Conservation (phyloP, 495 filamentous ascomycete genomes). For the Annulohypoxylon bovei region DNA sequence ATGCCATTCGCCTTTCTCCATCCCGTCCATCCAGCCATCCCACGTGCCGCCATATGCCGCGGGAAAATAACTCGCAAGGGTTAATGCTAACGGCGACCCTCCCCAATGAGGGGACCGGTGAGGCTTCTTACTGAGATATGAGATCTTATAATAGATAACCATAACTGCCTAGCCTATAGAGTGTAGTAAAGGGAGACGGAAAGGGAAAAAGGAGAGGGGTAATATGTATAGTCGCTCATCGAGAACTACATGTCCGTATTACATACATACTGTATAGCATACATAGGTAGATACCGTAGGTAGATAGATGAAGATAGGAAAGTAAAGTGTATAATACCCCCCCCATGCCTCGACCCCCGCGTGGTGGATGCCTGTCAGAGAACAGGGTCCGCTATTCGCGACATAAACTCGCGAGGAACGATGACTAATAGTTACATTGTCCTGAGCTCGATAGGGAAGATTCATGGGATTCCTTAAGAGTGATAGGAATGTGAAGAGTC, state of each 20-base stretch:
- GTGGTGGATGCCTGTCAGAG: slow-evolving; percentile 25
- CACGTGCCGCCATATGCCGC: slow-evolving; percentile 31
- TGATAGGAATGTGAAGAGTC: background rate
- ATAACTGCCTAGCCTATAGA: background rate
- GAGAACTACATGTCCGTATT: background rate
- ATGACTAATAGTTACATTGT: slow-evolving; percentile 19
- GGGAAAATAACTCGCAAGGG: slow-evolving; percentile 21
- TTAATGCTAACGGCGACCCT: slow-evolving; percentile 6
- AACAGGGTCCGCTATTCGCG: slow-evolving; percentile 17
- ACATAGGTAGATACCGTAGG: background rate
- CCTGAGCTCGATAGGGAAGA: slow-evolving; percentile 1
- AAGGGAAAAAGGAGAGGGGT: background rate
- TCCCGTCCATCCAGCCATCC: slow-evolving; percentile 26
- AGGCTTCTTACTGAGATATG: slow-evolving; percentile 12
- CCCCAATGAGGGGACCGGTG: slow-evolving; percentile 3
- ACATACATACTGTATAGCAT: background rate
- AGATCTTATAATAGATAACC: slow-evolving; percentile 2
- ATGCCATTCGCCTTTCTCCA: slow-evolving; percentile 12
- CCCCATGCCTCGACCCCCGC: slow-evolving; percentile 18
- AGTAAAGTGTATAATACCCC: background rate
- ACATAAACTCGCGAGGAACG: slow-evolving; percentile 11
- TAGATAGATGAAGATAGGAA: background rate
- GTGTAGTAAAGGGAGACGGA: too few species aligned
- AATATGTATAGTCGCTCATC: background rate
- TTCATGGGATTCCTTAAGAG: slow-evolving; percentile 15